Evolutionary conservation across 345 rosid genomes (phyloP).

Genomic region (Isatis tinctoria): DNA sequence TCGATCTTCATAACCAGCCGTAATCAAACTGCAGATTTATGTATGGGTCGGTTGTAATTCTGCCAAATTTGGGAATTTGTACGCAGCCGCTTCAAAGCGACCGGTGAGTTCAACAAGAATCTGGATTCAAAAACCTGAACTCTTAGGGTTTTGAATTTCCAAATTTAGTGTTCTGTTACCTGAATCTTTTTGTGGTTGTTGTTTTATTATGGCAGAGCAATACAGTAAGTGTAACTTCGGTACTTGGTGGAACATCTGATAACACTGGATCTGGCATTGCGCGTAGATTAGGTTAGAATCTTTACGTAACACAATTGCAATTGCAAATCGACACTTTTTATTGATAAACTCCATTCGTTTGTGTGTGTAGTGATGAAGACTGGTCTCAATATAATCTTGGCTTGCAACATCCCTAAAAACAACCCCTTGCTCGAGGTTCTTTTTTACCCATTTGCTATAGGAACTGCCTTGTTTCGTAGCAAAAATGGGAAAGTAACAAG

Average conservation of each 20-base stretch:
- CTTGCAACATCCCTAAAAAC: constrained; percentile 87
- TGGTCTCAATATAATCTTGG: constrained; percentile 67
- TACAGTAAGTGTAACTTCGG: constrained; percentile 61
- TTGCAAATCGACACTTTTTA: too few relatives aligned
- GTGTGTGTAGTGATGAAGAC: constrained; percentile 65
- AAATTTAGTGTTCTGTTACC: not conserved
- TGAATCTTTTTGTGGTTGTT: not conserved
- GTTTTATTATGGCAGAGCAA: constrained; percentile 38
- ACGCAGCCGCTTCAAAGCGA: constrained; percentile 83
- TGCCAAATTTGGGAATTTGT: constrained; percentile 59
- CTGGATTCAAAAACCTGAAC: too few relatives aligned
- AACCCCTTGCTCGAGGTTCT: constrained; percentile 77
- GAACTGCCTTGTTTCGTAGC: not conserved
- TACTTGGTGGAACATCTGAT: constrained; percentile 83
- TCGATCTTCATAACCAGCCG: not conserved
- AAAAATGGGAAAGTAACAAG: not conserved
- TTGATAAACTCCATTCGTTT: not conserved
- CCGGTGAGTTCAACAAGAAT: constrained; percentile 29
- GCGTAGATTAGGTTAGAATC: constrained; percentile 63
- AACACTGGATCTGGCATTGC: constrained; percentile 90
- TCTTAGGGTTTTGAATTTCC: not conserved
- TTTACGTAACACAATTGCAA: not conserved
- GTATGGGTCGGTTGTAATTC: constrained; percentile 85
- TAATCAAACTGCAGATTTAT: constrained; percentile 41
- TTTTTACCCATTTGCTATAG: constrained; percentile 37